Percentiles rank a stretch among this genome's conserved stretches.
Evolutionary conservation across 1,284 basidiomycete genomes (phyloP).

Genomic region (Pseudomicrostroma phylloplanum): DNA sequence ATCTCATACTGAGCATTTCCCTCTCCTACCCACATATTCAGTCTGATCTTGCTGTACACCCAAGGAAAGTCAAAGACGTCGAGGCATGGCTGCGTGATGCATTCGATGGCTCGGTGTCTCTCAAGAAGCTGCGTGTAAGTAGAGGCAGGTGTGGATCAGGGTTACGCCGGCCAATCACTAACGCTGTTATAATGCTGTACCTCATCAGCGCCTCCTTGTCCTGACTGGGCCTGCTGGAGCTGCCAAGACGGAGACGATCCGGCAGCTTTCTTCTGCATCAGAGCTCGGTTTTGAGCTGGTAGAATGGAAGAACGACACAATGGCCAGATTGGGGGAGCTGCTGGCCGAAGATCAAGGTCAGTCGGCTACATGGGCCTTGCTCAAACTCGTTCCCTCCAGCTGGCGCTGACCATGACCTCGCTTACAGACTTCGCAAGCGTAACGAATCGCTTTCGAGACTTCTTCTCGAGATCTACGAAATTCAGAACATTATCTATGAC

Average conservation of each 20-base stretch:
- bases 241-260: constrained; percentile 80
- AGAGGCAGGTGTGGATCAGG: constrained; percentile 48
- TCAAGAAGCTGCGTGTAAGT: constrained; percentile 60
- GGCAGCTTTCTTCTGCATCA: constrained; percentile 59
- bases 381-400: too few relatives aligned
- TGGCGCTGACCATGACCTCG: too few relatives aligned
- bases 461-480: background rate
- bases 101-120: constrained; percentile 60
- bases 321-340: background rate
- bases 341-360: background rate
- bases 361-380: background rate
- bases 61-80: constrained; percentile 76
- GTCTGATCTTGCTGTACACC: constrained; percentile 75
- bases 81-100: constrained; percentile 79
- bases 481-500: background rate
- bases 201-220: constrained; percentile 61
- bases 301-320: constrained; percentile 69
- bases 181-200: background rate
- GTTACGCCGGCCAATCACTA: too few relatives aligned
- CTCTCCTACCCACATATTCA: too few relatives aligned
- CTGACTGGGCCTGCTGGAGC: constrained; percentile 84
- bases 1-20: too few relatives aligned
- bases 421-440: background rate
- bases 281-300: constrained; percentile 74
- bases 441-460: constrained; percentile 1